phyloP scores from a whole-genome alignment of 148 eudicot species.

The Dysphania ambrosioides region DNA sequence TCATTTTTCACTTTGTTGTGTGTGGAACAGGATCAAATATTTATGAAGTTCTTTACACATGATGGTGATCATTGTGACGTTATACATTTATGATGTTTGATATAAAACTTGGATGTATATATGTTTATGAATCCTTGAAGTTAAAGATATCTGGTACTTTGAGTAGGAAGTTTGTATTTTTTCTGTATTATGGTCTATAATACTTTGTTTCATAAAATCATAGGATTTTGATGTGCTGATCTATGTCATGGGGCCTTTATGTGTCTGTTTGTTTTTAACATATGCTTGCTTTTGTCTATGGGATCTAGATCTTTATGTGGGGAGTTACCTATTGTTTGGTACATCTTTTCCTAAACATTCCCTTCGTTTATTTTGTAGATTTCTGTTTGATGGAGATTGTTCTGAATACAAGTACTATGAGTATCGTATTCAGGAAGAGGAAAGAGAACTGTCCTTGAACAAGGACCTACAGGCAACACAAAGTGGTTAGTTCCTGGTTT shows the following conservation, averaged over 20 bases:
- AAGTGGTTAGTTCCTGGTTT: constrained; percentile 70
- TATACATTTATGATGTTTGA: neutral
- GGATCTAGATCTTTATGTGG: neutral
- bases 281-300: neutral
- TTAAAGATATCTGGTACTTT: too few species aligned
- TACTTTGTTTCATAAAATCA: neutral
- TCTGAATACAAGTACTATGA: constrained; percentile 86
- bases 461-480: constrained; percentile 42
- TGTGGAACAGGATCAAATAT: too few species aligned
- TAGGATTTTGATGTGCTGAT: neutral
- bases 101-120: neutral
- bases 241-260: neutral
- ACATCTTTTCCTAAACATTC: neutral
- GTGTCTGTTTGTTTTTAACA: neutral
- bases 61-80: neutral
- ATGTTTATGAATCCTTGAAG: neutral
- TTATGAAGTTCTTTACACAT: too few species aligned
- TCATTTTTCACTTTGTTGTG: too few species aligned
- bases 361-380: constrained; percentile 43
- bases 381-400: constrained; percentile 78
- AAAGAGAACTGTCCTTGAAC: constrained; percentile 50
- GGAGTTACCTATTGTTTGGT: neutral
- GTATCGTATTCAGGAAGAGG: constrained; percentile 73
- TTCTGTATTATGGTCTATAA: neutral
- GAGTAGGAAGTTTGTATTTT: neutral